phyloP scores from a whole-genome alignment of 2,329 filamentous ascomycete species.

The Colletotrichum godetiae region DNA sequence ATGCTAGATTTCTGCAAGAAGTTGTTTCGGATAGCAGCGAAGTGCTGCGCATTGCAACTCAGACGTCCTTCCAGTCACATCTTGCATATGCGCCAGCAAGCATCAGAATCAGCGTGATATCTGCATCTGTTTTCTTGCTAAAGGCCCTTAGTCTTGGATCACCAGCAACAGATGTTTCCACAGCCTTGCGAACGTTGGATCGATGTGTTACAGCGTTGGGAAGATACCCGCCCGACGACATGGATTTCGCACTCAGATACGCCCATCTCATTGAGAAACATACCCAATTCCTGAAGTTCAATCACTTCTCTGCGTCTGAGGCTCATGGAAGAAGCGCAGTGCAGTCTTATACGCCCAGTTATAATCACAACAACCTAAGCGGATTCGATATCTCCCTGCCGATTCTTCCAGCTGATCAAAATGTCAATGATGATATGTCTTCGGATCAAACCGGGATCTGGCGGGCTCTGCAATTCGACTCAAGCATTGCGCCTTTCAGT shows the following conservation, averaged over 20 bases:
- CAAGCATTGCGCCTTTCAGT: background rate
- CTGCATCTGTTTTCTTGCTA: background rate
- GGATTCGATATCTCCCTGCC: background rate
- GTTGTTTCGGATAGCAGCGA: slow-evolving; percentile 38
- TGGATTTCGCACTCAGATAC: slow-evolving; percentile 41
- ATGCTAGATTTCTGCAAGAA: slow-evolving; percentile 37
- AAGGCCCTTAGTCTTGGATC: background rate
- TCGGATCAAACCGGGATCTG: background rate
- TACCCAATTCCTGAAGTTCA: slow-evolving; percentile 16
- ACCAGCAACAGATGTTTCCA: background rate
- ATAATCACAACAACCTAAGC: background rate
- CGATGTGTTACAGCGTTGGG: slow-evolving; percentile 36
- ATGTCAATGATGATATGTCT: background rate
- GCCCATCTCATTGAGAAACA: slow-evolving; percentile 40
- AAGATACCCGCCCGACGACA: slow-evolving; percentile 36
- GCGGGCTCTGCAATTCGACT: background rate
- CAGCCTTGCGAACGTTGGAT: background rate
- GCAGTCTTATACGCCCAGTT: background rate
- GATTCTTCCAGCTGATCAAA: background rate
- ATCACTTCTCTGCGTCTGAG: background rate
- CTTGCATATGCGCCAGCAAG: background rate
- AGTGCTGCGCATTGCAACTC: slow-evolving; percentile 30
- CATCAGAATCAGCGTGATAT: background rate
- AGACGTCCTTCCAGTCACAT: background rate
- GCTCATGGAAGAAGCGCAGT: background rate